Percentiles rank a stretch among this genome's conserved stretches.
Evolutionary conservation across 331 rosid genomes (phyloP).

Genomic region (Pyracantha coccinea): DNA sequence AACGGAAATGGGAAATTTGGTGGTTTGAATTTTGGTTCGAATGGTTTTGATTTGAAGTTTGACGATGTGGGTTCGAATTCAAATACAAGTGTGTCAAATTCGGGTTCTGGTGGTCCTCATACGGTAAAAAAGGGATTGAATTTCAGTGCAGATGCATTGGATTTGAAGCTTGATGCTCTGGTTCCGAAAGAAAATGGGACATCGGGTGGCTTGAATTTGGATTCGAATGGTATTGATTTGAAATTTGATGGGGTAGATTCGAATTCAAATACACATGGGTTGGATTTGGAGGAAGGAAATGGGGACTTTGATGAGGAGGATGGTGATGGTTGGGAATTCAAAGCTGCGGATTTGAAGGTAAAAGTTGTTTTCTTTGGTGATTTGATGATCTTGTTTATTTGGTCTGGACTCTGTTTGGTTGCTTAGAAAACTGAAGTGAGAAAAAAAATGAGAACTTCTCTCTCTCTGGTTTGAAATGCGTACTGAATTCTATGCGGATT

Average conservation of each 20-base stretch:
- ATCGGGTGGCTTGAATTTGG: neutral
- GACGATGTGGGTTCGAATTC: conserved; percentile 12
- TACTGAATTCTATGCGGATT: neutral
- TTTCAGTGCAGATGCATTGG: conserved; percentile 16
- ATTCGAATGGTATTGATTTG: neutral
- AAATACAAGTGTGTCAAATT: neutral
- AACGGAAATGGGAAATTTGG: neutral
- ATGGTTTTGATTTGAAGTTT: conserved; percentile 3
- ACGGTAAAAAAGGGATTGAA: conserved; percentile 11
- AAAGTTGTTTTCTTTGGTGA: neutral
- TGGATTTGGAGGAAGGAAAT: conserved; percentile 22
- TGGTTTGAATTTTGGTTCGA: neutral
- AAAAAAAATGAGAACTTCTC: too few species aligned
- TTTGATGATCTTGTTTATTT: neutral
- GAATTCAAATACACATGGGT: conserved; percentile 7
- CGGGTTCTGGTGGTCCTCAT: neutral
- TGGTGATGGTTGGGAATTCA: conserved; percentile 91
- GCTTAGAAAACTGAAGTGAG: neutral
- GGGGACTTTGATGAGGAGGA: conserved; percentile 33
- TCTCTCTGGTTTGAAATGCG: neutral
- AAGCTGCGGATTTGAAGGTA: conserved; percentile 56
- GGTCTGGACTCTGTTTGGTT: neutral
- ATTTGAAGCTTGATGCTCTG: conserved; percentile 16
- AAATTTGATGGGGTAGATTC: conserved; percentile 7
- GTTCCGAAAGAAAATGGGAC: neutral